phyloP scores from a whole-genome alignment of 164 flowering plant genomes.

The Chloranthus sessilifolius region DNA sequence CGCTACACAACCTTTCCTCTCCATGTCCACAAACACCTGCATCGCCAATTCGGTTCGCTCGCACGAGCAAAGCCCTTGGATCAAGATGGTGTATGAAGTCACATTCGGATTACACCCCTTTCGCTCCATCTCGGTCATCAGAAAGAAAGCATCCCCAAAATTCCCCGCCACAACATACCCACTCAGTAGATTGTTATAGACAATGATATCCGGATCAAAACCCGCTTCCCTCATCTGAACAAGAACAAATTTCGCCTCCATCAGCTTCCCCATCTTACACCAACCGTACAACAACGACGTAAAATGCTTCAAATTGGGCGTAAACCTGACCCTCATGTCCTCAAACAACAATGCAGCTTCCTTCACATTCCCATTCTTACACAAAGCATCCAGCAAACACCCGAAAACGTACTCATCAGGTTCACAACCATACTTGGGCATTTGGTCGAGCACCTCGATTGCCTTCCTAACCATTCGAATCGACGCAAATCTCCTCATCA shows the following conservation, averaged over 20 bases:
- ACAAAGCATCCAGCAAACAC: constrained; percentile 85
- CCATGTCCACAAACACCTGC: constrained; percentile 62
- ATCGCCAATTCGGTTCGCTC: constrained; percentile 78
- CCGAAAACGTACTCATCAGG: constrained; percentile 85
- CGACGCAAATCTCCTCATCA: constrained; percentile 87
- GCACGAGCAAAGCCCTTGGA: constrained; percentile 65
- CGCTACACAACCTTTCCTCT: constrained; percentile 61
- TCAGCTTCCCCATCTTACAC: constrained; percentile 83
- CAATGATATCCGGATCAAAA: constrained; percentile 78
- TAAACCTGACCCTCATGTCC: constrained; percentile 65
- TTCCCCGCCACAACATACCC: constrained; percentile 70
- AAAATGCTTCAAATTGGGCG: constrained; percentile 63
- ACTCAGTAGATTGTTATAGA: constrained; percentile 63
- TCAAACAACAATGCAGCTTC: constrained; percentile 84
- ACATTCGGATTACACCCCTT: constrained; percentile 75
- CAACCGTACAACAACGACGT: constrained; percentile 84
- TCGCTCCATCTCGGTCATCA: constrained; percentile 67
- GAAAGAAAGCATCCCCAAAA: constrained; percentile 69
- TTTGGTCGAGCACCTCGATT: constrained; percentile 77
- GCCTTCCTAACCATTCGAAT: constrained; percentile 83
- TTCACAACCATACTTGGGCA: constrained; percentile 86
- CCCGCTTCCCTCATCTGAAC: constrained; percentile 79
- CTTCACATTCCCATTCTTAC: constrained; percentile 81
- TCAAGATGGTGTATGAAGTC: constrained; percentile 66
- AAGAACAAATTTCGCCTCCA: constrained; percentile 76